Conservation (phyloP, 495 filamentous ascomycete species). For the Parathielavia hyrcaniae region DNA sequence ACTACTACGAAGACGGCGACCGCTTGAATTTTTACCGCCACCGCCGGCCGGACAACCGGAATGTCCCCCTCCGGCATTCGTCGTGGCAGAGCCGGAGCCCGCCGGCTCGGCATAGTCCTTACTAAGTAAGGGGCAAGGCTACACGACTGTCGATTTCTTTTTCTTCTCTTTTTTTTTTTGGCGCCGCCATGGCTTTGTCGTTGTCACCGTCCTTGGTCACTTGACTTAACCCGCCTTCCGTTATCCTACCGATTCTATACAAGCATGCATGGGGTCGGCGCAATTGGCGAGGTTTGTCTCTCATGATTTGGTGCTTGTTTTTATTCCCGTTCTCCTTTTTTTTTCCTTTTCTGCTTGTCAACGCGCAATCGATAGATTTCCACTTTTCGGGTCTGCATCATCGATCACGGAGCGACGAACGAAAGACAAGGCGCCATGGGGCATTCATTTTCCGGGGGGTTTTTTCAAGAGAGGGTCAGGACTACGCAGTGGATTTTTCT, state of each 20-base stretch:
- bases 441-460: neutral
- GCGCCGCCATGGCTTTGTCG: neutral
- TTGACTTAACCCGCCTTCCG: neutral
- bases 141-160: constrained; percentile 1
- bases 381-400: too few species aligned
- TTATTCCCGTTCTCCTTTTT: too few species aligned
- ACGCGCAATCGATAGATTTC: too few species aligned
- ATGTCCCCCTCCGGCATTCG: constrained; percentile 24
- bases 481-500: too few species aligned
- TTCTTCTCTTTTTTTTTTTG: neutral
- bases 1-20: constrained; percentile 33
- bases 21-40: constrained; percentile 34
- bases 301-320: too few species aligned
- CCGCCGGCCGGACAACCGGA: constrained; percentile 27
- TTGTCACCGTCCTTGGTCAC: neutral
- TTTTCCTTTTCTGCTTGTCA: too few species aligned
- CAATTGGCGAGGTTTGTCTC: neutral
- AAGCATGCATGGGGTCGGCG: too few species aligned
- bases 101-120: constrained; percentile 28
- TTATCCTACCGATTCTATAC: too few species aligned
- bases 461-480: too few species aligned
- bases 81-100: constrained; percentile 33
- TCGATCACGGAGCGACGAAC: too few species aligned
- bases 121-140: constrained; percentile 16
- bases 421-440: too few species aligned